Percentiles rank a stretch among this genome's conserved stretches.
These are phyloP conservation scores for Metschnikowia drakensbergensis DNA, from an alignment of 805 yeast species.

Conservation along the genomic window DNA sequence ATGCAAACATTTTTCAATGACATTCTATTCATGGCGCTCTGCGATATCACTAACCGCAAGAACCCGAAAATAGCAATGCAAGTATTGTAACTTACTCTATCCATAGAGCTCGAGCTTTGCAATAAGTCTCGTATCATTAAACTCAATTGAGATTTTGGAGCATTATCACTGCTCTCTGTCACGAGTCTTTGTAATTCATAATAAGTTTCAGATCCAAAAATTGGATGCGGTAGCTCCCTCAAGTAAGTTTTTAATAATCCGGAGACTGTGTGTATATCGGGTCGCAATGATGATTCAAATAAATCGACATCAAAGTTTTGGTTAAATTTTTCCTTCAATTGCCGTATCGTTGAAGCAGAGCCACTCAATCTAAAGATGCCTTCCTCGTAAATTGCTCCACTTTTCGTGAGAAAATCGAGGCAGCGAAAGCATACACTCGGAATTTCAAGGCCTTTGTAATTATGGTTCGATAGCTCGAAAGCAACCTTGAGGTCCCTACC, in stretches of 20 bases:
- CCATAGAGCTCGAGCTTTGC: constrained; percentile 37
- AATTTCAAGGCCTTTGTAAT: constrained; percentile 42
- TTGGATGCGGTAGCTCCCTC: constrained; percentile 66
- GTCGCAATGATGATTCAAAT: constrained; percentile 39
- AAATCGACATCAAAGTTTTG: constrained; percentile 65
- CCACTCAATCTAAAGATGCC: constrained; percentile 92
- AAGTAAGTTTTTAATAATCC: constrained; percentile 81
- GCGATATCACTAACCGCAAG: constrained; percentile 58
- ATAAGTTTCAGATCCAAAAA: constrained; percentile 54
- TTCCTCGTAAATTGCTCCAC: constrained; percentile 77
- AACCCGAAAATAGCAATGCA: constrained; percentile 65
- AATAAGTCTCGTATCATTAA: constrained; percentile 31
- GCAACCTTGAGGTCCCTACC: constrained; percentile 60
- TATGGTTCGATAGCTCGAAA: constrained; percentile 47
- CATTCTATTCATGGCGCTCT: constrained; percentile 74
- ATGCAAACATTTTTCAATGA: constrained; percentile 71
- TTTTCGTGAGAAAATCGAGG: constrained; percentile 57
- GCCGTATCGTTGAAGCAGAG: constrained; percentile 70
- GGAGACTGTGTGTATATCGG: constrained; percentile 83
- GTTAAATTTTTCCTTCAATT: constrained; percentile 67
- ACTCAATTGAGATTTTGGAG: constrained; percentile 24
- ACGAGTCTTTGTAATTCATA: constrained; percentile 22
- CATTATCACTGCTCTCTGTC: constrained; percentile 12
- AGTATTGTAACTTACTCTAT: constrained; percentile 54
- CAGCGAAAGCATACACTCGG: constrained; percentile 82